phyloP scores from a whole-genome alignment of 1,284 basidiomycete species.

The Cutaneotrichosporon sp. region DNA sequence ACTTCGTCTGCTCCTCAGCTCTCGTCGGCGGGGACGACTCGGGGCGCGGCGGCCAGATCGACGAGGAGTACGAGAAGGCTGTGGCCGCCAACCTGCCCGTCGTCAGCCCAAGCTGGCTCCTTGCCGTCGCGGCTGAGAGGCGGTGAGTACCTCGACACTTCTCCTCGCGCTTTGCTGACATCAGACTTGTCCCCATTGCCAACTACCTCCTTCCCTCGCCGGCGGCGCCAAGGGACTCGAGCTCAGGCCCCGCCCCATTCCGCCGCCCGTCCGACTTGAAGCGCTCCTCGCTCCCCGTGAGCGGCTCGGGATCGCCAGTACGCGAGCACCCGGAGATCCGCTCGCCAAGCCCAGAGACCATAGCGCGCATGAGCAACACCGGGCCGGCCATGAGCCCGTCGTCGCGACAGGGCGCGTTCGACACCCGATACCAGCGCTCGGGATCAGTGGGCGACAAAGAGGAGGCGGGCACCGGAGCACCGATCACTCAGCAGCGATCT shows the following conservation, averaged over 20 bases:
- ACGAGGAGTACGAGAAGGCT: slow-evolving; percentile 87
- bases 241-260: slow-evolving; percentile 59
- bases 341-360: slow-evolving; percentile 50
- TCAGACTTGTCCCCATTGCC: slow-evolving; percentile 81
- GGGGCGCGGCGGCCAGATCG: slow-evolving; percentile 38
- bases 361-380: slow-evolving; percentile 51
- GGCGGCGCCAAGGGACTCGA: slow-evolving; percentile 56
- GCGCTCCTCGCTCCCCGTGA: slow-evolving; percentile 38
- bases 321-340: slow-evolving; percentile 32
- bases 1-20: slow-evolving; percentile 91
- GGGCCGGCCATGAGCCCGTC: slow-evolving; percentile 27
- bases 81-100: slow-evolving; percentile 86
- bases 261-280: slow-evolving; percentile 40
- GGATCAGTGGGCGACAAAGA: not conserved
- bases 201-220: slow-evolving; percentile 74
- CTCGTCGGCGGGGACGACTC: slow-evolving; percentile 61
- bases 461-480: slow-evolving; percentile 4
- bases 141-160: too few relatives aligned
- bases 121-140: slow-evolving; percentile 78
- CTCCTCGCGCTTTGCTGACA: too few relatives aligned
- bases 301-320: slow-evolving; percentile 25
- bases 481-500: slow-evolving; percentile 20
- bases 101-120: slow-evolving; percentile 85
- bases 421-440: slow-evolving; percentile 7
- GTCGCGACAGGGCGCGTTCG: slow-evolving; percentile 19